phyloP scores from a whole-genome alignment of 2,329 filamentous ascomycete species.

The Chrysoporthe cubensis region DNA sequence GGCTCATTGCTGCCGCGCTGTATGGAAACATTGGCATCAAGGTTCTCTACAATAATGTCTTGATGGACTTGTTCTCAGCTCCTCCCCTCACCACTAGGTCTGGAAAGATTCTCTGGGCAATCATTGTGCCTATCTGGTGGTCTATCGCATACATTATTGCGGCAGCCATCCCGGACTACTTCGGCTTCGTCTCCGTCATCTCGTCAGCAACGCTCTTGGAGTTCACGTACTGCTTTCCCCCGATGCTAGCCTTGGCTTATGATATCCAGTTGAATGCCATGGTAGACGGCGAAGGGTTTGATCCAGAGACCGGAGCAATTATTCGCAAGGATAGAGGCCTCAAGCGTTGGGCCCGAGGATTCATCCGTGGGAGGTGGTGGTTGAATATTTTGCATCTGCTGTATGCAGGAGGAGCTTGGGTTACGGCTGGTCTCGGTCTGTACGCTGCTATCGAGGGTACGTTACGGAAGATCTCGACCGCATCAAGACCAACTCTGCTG shows the following conservation, averaged over 20 bases:
- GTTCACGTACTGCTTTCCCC: slow-evolving; percentile 14
- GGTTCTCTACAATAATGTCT: slow-evolving; percentile 54
- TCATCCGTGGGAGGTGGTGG: slow-evolving; percentile 11
- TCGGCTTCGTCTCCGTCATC: slow-evolving; percentile 18
- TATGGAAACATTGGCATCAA: slow-evolving; percentile 58
- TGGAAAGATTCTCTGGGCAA: slow-evolving; percentile 54
- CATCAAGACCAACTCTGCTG: background rate
- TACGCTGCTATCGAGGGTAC: slow-evolving; percentile 21
- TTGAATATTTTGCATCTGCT: slow-evolving; percentile 10
- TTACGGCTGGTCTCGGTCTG: slow-evolving; percentile 15
- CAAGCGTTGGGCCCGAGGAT: slow-evolving; percentile 8
- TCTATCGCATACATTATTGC: slow-evolving; percentile 15
- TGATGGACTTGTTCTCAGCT: slow-evolving; percentile 50
- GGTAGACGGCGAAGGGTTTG: slow-evolving; percentile 1
- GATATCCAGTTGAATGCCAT: slow-evolving; percentile 14
- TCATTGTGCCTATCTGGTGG: slow-evolving; percentile 47
- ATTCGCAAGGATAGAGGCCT: slow-evolving; percentile 8
- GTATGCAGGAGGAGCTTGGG: slow-evolving; percentile 15
- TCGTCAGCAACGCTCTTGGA: slow-evolving; percentile 3
- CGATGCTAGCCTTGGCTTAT: slow-evolving; percentile 15
- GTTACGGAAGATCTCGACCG: background rate
- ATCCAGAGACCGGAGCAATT: slow-evolving; percentile 5
- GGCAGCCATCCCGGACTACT: slow-evolving; percentile 14
- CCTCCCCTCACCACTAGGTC: slow-evolving; percentile 49
- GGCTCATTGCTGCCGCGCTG: slow-evolving; percentile 48